phyloP scores from a whole-genome alignment of 2,329 filamentous ascomycete species.

The Fonsecaea pedrosoi region DNA sequence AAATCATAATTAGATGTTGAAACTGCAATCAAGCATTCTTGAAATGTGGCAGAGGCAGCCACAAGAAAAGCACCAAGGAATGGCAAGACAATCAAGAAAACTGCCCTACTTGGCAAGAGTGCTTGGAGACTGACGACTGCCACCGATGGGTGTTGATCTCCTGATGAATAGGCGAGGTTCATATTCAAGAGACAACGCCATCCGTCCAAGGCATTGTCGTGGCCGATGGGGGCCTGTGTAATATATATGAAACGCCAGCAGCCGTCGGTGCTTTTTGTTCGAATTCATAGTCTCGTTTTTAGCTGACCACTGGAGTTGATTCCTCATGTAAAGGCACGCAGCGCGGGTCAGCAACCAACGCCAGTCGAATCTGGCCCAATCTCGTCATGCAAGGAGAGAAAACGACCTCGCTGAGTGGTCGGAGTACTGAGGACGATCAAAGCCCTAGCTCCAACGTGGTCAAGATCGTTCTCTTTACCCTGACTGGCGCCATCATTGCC shows the following conservation, averaged over 20 bases:
- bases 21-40: not conserved
- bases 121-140: not conserved
- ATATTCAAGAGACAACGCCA: not conserved
- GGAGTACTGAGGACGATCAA: not conserved
- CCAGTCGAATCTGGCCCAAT: not conserved
- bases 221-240: not conserved
- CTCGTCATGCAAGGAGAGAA: not conserved
- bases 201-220: not conserved
- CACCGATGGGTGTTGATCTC: not conserved
- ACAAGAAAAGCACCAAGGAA: not conserved
- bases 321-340: not conserved
- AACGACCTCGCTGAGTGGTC: not conserved
- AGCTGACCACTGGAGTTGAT: not conserved
- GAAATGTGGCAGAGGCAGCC: not conserved
- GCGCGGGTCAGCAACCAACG: not conserved
- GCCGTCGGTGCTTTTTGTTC: not conserved
- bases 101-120: not conserved
- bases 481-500: constrained; percentile 15
- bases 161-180: not conserved
- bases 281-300: not conserved
- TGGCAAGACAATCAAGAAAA: not conserved
- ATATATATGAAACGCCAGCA: not conserved
- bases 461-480: constrained; percentile 17
- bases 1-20: not conserved
- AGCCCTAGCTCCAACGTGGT: constrained; percentile 3